A percentile compares a stretch with the other conserved stretches of the same genome.
phyloP scores from a whole-genome alignment of 192 early-diverging fungal genomes.

The Backusella psychrophila region DNA sequence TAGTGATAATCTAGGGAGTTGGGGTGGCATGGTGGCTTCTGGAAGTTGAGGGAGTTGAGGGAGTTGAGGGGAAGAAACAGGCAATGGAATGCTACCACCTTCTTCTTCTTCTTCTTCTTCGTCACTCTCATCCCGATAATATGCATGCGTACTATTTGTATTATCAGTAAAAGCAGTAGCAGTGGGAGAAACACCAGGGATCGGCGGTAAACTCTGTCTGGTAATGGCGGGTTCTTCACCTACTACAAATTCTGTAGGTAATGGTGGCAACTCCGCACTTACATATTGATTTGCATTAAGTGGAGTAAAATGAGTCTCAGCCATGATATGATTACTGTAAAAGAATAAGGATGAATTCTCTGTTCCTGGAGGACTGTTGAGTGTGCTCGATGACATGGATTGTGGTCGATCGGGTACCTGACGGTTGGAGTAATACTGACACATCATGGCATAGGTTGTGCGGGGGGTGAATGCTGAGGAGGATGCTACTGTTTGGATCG shows the following conservation, averaged over 20 bases:
- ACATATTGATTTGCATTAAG: conserved; percentile 5
- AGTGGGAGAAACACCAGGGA: background rate
- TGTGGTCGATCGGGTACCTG: background rate
- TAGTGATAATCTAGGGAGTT: background rate
- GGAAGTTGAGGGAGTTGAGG: background rate
- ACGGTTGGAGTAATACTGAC: background rate
- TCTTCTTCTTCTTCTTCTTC: background rate
- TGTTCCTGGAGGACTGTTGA: background rate
- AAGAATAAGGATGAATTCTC: background rate
- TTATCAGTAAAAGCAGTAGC: background rate
- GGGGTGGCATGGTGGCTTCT: background rate
- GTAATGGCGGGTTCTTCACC: background rate
- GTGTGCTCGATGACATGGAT: background rate
- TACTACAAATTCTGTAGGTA: background rate
- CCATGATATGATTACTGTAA: background rate
- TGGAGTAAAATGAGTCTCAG: background rate
- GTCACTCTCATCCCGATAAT: conserved; percentile 10
- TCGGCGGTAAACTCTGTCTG: background rate
- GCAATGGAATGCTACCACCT: background rate
- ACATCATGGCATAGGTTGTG: background rate
- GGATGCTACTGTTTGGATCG: conserved; percentile 22
- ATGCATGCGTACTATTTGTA: background rate
- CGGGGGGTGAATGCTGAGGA: conserved; percentile 17
- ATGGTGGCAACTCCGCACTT: conserved; percentile 18
- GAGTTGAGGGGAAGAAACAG: background rate